Evolutionary conservation across 2,329 filamentous ascomycete genomes (phyloP).

Genomic region (Truncatella angustata): DNA sequence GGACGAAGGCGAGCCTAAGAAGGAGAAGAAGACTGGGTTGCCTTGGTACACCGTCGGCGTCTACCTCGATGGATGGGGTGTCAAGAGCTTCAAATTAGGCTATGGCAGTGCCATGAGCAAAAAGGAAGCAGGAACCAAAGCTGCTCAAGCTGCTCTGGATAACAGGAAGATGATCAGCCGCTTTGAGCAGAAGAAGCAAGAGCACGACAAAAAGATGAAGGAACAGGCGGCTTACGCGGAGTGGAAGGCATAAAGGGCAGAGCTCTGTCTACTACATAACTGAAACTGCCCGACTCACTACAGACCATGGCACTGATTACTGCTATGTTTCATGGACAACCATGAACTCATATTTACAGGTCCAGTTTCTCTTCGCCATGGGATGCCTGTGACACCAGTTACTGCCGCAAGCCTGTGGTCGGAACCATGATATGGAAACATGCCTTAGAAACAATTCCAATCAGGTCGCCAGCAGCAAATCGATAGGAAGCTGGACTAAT

Average conservation of each 20-base stretch:
- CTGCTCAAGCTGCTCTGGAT: slow-evolving; percentile 61
- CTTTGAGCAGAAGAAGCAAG: slow-evolving; percentile 47
- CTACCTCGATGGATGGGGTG: slow-evolving; percentile 68
- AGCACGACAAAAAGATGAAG: slow-evolving; percentile 32
- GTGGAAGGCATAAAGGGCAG: not conserved
- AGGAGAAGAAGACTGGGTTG: slow-evolving; percentile 52
- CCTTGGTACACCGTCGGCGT: slow-evolving; percentile 62
- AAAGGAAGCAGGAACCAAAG: slow-evolving; percentile 66
- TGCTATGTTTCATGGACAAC: no score
- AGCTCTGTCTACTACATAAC: not conserved
- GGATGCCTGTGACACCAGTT: no score
- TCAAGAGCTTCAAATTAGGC: slow-evolving; percentile 60
- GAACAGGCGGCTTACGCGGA: slow-evolving; percentile 5
- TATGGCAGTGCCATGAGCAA: slow-evolving; percentile 64
- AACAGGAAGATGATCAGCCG: slow-evolving; percentile 63
- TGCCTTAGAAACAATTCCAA: no score
- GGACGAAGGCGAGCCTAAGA: slow-evolving; percentile 52
- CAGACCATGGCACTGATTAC: no score
- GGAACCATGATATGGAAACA: no score
- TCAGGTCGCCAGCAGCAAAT: no score
- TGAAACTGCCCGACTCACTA: not conserved
- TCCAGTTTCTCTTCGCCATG: no score
- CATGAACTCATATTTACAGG: no score
- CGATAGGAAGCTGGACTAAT: no score
- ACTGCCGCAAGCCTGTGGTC: no score